phyloP scores from a whole-genome alignment of 495 filamentous ascomycete genomes.

The Podospora sp. region DNA sequence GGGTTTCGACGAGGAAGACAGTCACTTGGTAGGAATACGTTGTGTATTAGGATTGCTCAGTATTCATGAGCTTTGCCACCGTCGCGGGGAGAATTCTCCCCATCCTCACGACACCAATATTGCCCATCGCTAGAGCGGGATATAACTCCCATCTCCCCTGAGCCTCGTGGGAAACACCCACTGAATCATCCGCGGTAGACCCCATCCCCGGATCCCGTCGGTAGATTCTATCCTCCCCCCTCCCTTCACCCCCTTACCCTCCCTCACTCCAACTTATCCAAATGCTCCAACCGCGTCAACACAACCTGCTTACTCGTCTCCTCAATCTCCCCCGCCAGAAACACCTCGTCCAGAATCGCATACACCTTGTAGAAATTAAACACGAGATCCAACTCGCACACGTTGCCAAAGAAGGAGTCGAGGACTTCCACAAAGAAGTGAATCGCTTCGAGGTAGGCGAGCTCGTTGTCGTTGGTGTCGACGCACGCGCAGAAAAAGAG shows the following conservation, averaged over 20 bases:
- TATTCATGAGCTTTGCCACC: background rate
- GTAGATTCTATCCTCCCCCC: background rate
- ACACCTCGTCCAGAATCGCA: constrained; percentile 95
- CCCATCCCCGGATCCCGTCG: too few relatives aligned
- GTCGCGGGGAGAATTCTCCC: background rate
- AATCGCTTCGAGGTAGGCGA: constrained; percentile 95
- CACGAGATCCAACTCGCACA: constrained; percentile 98
- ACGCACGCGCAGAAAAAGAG: constrained; percentile 99
- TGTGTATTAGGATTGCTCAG: background rate
- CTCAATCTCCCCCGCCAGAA: constrained; percentile 95
- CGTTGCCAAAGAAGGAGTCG: constrained; percentile 98
- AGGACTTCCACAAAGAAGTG: constrained; percentile 99
- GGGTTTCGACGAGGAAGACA: background rate
- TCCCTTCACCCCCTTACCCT: too few relatives aligned
- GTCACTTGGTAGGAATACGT: background rate
- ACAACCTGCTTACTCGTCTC: constrained; percentile 99
- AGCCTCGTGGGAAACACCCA: background rate
- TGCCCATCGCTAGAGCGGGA: background rate
- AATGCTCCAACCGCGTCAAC: constrained; percentile 86
- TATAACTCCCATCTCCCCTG: background rate
- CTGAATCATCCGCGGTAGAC: background rate
- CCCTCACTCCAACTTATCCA: constrained; percentile 89
- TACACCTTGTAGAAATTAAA: constrained; percentile 99
- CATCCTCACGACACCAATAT: background rate
- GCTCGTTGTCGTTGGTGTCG: constrained; percentile 97